Percentiles rank a stretch among this genome's conserved stretches.
Evolutionary conservation across 805 yeast species (phyloP).

Genomic region (Candida koratica): DNA sequence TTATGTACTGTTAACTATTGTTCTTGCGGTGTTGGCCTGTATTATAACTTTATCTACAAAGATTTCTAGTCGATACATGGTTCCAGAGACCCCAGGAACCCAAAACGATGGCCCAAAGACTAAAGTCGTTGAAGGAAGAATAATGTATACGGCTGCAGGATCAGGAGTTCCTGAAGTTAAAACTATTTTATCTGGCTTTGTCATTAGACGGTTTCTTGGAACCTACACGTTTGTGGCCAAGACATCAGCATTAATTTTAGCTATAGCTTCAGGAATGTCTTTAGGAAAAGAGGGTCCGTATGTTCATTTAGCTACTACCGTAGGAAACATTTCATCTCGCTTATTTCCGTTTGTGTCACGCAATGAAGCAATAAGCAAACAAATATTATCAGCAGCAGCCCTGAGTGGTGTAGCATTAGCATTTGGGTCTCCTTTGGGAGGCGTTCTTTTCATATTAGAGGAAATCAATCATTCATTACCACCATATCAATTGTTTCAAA

Average conservation of each 20-base stretch:
- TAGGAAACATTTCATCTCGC: conserved; percentile 52
- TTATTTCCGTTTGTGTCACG: conserved; percentile 41
- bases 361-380: conserved; percentile 50
- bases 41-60: conserved; percentile 45
- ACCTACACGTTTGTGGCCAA: conserved; percentile 48
- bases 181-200: conserved; percentile 56
- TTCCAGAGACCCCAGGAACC: neutral
- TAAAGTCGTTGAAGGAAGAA: conserved; percentile 13
- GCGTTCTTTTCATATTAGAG: conserved; percentile 53
- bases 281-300: conserved; percentile 62
- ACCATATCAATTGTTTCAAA: conserved; percentile 49
- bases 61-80: conserved; percentile 21
- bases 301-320: conserved; percentile 57
- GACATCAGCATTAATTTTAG: conserved; percentile 44
- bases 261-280: conserved; percentile 55
- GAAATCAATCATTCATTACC: conserved; percentile 55
- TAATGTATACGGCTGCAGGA: conserved; percentile 51
- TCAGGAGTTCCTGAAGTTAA: conserved; percentile 63
- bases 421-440: conserved; percentile 59
- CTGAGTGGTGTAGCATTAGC: conserved; percentile 59
- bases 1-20: conserved; percentile 34
- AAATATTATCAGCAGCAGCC: conserved; percentile 53
- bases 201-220: conserved; percentile 51
- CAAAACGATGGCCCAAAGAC: neutral
- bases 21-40: conserved; percentile 44